Conservation (phyloP, 768 basidiomycete genomes). For the Leccinum barrowsii region DNA sequence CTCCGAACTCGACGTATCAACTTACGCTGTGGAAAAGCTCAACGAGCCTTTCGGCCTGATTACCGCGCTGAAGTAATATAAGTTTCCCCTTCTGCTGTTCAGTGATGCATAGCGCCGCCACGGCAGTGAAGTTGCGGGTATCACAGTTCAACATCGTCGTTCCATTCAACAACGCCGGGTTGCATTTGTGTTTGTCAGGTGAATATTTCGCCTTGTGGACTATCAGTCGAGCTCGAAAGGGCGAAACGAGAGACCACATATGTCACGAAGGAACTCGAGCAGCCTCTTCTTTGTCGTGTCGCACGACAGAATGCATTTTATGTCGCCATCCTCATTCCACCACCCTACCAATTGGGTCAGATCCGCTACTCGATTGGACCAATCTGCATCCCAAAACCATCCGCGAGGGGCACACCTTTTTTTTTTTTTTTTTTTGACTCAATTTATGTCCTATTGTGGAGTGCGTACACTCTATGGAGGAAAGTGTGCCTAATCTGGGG, state of each 20-base stretch:
- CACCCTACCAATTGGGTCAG: conserved; percentile 1
- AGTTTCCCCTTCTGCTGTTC: conserved; percentile 7
- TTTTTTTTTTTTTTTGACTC: too few relatives aligned
- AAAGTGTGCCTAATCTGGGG: too few relatives aligned
- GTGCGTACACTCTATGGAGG: too few relatives aligned
- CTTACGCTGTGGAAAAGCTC: conserved; percentile 27
- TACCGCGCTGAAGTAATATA: background rate
- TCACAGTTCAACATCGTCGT: conserved; percentile 15
- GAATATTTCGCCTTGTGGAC: conserved; percentile 1
- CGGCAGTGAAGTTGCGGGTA: conserved; percentile 17
- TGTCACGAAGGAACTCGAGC: conserved; percentile 14
- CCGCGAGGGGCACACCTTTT: too few relatives aligned
- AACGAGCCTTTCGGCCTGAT: conserved; percentile 6
- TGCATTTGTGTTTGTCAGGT: conserved; percentile 20
- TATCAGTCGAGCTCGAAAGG: background rate
- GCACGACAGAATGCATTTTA: conserved; percentile 13
- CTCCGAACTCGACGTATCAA: background rate
- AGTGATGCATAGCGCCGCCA: conserved; percentile 11
- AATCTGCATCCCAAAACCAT: conserved; percentile 9
- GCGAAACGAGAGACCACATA: background rate
- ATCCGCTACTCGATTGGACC: conserved; percentile 3
- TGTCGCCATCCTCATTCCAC: conserved; percentile 7
- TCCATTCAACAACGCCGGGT: conserved; percentile 16
- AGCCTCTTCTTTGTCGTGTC: conserved; percentile 10
- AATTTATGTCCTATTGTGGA: too few relatives aligned